phyloP scores from a whole-genome alignment of 495 filamentous ascomycete genomes.

The Tetracladium setigerum region DNA sequence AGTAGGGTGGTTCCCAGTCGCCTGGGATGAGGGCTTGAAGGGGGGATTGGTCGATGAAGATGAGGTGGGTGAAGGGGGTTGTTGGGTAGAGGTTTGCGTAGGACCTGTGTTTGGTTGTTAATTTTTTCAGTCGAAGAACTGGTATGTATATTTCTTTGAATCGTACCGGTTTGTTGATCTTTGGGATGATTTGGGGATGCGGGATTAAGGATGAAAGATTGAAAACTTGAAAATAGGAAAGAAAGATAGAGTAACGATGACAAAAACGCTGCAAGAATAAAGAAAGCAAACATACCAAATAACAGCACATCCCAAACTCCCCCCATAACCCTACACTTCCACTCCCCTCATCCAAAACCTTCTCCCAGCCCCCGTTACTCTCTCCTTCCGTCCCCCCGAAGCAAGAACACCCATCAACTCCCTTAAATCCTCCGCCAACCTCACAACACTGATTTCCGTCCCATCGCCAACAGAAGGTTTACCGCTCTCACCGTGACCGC shows the following conservation, averaged over 20 bases:
- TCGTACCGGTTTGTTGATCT: too few species aligned
- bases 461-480: conserved; percentile 9
- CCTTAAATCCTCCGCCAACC: conserved; percentile 33
- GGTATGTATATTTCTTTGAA: too few species aligned
- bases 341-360: not conserved
- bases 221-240: conserved; percentile 14
- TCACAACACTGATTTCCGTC: conserved; percentile 36
- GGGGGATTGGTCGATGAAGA: conserved; percentile 41
- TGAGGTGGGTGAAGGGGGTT: conserved; percentile 23
- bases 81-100: conserved; percentile 34
- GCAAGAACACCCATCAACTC: conserved; percentile 21
- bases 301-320: conserved; percentile 38
- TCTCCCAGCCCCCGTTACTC: not conserved
- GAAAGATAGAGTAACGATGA: too few species aligned
- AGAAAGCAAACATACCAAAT: conserved; percentile 36
- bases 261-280: too few species aligned
- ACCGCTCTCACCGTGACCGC: conserved; percentile 34
- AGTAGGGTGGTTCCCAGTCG: conserved; percentile 21
- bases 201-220: too few species aligned
- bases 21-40: conserved; percentile 25
- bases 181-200: too few species aligned
- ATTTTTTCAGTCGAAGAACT: not conserved
- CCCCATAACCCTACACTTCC: conserved; percentile 28
- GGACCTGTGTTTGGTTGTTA: conserved; percentile 9
- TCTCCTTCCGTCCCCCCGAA: conserved; percentile 11